phyloP scores from a whole-genome alignment of 371 early-diverging fungal genomes.

The Ordospora colligata region DNA sequence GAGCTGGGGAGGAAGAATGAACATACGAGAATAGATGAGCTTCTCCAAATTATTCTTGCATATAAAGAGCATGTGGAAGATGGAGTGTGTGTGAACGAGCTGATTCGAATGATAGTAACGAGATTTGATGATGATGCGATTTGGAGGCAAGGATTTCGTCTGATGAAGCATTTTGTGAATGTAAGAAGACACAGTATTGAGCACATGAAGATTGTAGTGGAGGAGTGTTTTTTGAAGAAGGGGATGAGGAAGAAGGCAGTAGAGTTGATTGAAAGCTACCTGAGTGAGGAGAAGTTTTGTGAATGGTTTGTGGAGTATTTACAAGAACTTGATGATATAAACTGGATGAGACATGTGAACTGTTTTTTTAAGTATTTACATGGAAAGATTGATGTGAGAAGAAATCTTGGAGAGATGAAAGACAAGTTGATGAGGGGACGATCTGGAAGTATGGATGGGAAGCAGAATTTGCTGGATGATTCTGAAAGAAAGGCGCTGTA shows the following conservation, averaged over 20 bases:
- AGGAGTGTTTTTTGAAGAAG: background rate
- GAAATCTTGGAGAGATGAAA: background rate
- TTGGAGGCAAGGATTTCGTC: background rate
- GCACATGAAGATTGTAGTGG: background rate
- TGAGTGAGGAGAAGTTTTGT: background rate
- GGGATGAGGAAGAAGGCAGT: background rate
- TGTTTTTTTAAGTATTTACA: background rate
- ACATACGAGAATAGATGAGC: background rate
- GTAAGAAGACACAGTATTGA: background rate
- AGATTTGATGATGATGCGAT: background rate
- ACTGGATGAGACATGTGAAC: background rate
- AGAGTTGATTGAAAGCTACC: background rate
- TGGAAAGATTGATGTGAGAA: background rate
- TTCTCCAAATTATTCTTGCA: background rate
- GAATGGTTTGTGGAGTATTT: background rate
- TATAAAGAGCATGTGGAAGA: background rate
- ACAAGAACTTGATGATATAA: background rate
- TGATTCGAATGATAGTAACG: background rate
- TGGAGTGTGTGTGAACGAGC: background rate
- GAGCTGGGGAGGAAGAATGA: background rate
- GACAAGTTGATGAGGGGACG: background rate
- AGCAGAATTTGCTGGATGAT: no score
- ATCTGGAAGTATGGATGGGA: no score
- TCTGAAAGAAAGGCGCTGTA: background rate
- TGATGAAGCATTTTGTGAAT: background rate